Evolutionary conservation across 2,329 filamentous ascomycete species (phyloP), one percentile per base, ranked within the genome.

Genomic region (Aureobasidium uvarum): DNA sequence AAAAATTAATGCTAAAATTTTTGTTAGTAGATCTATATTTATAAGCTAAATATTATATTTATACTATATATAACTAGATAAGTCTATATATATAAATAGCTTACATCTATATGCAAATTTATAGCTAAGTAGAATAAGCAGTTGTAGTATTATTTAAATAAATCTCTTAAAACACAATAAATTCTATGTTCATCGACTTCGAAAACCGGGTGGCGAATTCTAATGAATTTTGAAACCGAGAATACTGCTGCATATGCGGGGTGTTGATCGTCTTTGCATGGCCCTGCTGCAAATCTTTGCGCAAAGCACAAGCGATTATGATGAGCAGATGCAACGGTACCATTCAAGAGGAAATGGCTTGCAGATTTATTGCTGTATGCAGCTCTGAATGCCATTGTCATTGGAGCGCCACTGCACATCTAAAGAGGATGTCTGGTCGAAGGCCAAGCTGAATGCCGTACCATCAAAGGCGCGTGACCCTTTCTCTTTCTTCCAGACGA

Each of bases 381-480:
- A 36, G 18, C 50, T 33, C 33, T 55, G n/a, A 3, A 20, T 1
- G 3, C 28, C 33, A 5, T 25, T 31, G 23, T 43, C 6, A 11
- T 14, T 8, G 11, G 25, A 31, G 20, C 33, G 20, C 20, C 20
- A 59, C 39, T 59, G 39, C 25, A 45, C 25, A 45, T 25, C 55
- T 39, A n/a, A 11, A 38, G 23, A 16, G 14, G 39, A 59, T 5
- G 56, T 48, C 28, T 43, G 45, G 28, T 11, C 2, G 4, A 33
- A 52, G 18, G 56, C 56, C 56, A 59, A 45, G 41, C 7, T 4
- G 6, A n/a, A 31, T 38, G 56, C 41, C 41, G 56, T 59, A 31
- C 41, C 41, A 14, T 59, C 25, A 59, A 59, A 48, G 56, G 41
- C 56, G 41, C 56, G 36, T 59, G 56, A 59, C 56, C 54, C 5